phyloP scores from a whole-genome alignment of 2,329 filamentous ascomycete species.

The Trichoderma oligosporum region DNA sequence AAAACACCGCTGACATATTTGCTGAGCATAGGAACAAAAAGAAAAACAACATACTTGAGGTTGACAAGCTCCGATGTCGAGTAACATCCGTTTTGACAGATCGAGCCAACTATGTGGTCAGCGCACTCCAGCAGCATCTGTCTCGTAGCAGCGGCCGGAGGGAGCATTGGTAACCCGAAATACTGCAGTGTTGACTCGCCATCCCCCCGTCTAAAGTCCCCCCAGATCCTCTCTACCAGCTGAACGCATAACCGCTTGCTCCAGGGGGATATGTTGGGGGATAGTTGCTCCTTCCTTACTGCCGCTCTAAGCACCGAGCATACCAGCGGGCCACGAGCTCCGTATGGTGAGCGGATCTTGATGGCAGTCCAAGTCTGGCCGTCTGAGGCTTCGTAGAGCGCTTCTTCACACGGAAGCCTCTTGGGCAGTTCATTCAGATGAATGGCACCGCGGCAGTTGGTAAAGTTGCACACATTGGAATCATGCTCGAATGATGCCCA shows the following conservation, averaged over 20 bases:
- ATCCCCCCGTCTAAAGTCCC: conserved; percentile 22
- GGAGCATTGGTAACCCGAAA: no score
- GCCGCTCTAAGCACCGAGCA: conserved; percentile 12
- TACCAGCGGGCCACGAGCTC: conserved; percentile 14
- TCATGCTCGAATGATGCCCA: conserved; percentile 35
- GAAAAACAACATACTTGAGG: conserved; percentile 27
- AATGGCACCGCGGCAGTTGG: conserved; percentile 28
- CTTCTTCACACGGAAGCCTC: conserved; percentile 29
- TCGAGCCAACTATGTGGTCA: conserved; percentile 9
- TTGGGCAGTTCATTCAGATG: conserved; percentile 30
- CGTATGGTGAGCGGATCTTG: conserved; percentile 15
- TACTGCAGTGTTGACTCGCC: conserved; percentile 27
- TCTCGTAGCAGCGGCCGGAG: no score
- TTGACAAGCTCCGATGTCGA: conserved; percentile 29
- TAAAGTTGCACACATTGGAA: conserved; percentile 32
- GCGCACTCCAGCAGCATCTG: conserved; percentile 22
- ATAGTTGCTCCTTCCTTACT: conserved; percentile 9
- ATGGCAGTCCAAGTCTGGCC: conserved; percentile 29
- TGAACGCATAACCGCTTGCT: conserved; percentile 30
- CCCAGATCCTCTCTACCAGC: conserved; percentile 31
- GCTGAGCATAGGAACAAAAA: conserved; percentile 8
- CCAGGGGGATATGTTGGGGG: conserved; percentile 26
- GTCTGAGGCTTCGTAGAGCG: conserved; percentile 30
- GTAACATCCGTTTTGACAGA: conserved; percentile 5
- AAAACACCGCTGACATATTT: conserved; percentile 8